Conservation (phyloP, 208 protist genomes). For the Leishmania amazonensis region DNA sequence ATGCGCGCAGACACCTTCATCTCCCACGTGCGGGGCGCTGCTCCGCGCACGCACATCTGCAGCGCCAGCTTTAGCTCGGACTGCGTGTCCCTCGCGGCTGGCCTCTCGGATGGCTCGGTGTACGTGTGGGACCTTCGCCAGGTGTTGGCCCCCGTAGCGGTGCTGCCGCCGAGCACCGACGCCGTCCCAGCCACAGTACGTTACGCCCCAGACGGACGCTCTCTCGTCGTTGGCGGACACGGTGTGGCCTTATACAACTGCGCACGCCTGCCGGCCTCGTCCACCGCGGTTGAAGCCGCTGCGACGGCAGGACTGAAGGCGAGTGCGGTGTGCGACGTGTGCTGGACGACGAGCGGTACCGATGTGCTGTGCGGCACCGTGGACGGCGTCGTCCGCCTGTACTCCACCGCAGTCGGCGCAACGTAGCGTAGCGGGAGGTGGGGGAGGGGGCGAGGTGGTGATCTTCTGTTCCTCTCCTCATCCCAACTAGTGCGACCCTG, state of each 20-base stretch:
- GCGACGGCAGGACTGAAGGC: constrained; percentile 11
- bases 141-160: constrained; percentile 59
- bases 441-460: neutral
- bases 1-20: constrained; percentile 83
- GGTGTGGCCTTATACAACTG: constrained; percentile 21
- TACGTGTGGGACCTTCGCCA: constrained; percentile 97
- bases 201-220: constrained; percentile 43
- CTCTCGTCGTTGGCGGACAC: constrained; percentile 20
- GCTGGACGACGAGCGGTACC: constrained; percentile 43
- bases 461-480: neutral
- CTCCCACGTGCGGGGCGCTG: constrained; percentile 30
- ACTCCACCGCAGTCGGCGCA: constrained; percentile 12
- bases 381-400: constrained; percentile 55
- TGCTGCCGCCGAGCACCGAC: constrained; percentile 23
- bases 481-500: neutral
- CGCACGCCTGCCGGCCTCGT: neutral
- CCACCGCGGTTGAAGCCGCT: constrained; percentile 8
- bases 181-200: constrained; percentile 33
- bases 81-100: constrained; percentile 93
- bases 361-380: constrained; percentile 44
- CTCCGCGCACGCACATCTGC: constrained; percentile 33
- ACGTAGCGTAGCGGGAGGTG: neutral
- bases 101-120: constrained; percentile 62
- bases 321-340: constrained; percentile 40
- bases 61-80: constrained; percentile 93